These are phyloP conservation scores for Daldinia grandis DNA, from an alignment of 495 filamentous ascomycete genomes.

Conservation along the genomic window DNA sequence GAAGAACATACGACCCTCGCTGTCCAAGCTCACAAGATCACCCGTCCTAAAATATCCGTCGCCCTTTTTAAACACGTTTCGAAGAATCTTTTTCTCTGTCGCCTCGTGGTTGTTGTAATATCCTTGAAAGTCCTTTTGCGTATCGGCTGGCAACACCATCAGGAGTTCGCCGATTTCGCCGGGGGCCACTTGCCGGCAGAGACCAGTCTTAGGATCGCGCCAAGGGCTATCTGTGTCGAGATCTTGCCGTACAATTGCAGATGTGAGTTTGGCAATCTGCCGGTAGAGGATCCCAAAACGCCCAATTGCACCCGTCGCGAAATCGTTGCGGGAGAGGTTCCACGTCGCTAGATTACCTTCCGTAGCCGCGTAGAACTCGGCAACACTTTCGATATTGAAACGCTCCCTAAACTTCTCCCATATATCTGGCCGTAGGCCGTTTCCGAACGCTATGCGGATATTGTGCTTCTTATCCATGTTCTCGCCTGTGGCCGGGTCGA, in stretches of 20 bases:
- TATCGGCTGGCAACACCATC: slow-evolving; percentile 75
- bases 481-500: slow-evolving; percentile 71
- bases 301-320: slow-evolving; percentile 81
- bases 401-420: slow-evolving; percentile 89
- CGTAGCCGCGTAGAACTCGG: slow-evolving; percentile 91
- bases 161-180: slow-evolving; percentile 85
- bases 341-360: slow-evolving; percentile 77
- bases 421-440: slow-evolving; percentile 90
- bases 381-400: slow-evolving; percentile 81
- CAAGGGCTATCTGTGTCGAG: slow-evolving; percentile 72
- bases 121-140: slow-evolving; percentile 76
- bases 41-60: slow-evolving; percentile 90
- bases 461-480: slow-evolving; percentile 80
- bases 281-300: slow-evolving; percentile 71
- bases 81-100: slow-evolving; percentile 79
- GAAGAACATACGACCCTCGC: slow-evolving; percentile 82
- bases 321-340: slow-evolving; percentile 80
- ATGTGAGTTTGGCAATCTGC: slow-evolving; percentile 57
- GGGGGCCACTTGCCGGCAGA: slow-evolving; percentile 67
- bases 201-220: slow-evolving; percentile 75
- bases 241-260: slow-evolving; percentile 77
- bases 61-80: slow-evolving; percentile 78
- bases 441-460: slow-evolving; percentile 85
- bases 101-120: slow-evolving; percentile 83
- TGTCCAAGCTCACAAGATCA: slow-evolving; percentile 77